Percentiles rank a stretch among this genome's conserved stretches.
phyloP scores from a whole-genome alignment of 257 asterid genomes.

The Nicotiana undulata region DNA sequence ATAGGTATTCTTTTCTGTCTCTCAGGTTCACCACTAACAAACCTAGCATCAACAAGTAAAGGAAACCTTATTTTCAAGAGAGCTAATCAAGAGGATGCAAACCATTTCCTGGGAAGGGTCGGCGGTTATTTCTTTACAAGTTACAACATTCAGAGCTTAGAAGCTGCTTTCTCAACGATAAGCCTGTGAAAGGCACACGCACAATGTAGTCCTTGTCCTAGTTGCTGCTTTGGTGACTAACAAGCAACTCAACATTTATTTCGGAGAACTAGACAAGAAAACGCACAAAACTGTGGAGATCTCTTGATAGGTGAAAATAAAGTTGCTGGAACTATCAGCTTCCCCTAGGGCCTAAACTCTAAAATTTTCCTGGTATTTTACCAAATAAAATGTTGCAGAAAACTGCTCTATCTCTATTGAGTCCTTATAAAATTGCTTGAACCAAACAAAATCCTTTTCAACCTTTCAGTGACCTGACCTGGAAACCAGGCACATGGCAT shows the following conservation, averaged over 20 bases:
- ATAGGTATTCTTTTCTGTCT: not conserved
- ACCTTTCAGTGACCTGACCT: conserved; percentile 27
- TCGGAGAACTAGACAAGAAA: not conserved
- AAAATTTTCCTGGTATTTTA: not conserved
- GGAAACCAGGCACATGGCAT: conserved; percentile 76
- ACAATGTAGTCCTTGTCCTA: not conserved
- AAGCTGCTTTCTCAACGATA: not conserved
- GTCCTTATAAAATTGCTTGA: not conserved
- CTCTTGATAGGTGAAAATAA: not conserved
- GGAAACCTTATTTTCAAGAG: not conserved
- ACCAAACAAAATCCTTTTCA: not conserved
- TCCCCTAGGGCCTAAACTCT: not conserved
- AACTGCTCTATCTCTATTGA: not conserved
- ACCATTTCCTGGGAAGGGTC: not conserved
- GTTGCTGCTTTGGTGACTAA: not conserved
- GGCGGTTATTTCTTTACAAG: not conserved
- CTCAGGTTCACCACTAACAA: not conserved
- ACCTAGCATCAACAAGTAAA: not conserved
- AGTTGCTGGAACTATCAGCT: not conserved
- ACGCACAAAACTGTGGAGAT: not conserved
- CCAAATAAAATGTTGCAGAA: not conserved
- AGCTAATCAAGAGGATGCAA: not conserved
- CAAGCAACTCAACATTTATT: not conserved
- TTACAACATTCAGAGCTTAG: conserved; percentile 6
- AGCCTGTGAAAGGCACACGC: not conserved